phyloP scores from a whole-genome alignment of 768 basidiomycete species.

The Infundibulicybe gibba region DNA sequence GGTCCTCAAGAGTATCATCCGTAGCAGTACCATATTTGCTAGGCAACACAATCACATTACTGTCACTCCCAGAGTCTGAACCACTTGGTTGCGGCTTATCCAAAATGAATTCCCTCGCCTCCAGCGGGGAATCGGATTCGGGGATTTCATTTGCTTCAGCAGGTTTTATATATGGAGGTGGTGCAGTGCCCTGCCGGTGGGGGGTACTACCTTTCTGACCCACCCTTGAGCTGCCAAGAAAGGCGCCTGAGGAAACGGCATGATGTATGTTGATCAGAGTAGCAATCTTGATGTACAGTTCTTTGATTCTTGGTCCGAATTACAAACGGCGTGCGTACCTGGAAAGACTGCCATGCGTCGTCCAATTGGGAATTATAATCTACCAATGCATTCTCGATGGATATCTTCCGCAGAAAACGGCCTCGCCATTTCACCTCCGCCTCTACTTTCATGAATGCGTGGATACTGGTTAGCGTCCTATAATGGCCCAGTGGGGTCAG shows the following conservation, averaged over 20 bases:
- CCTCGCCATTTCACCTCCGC: slow-evolving; percentile 36
- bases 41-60: neutral
- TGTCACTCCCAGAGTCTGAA: too few species aligned
- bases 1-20: slow-evolving; percentile 19
- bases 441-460: slow-evolving; percentile 33
- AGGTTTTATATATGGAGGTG: too few species aligned
- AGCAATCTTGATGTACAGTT: slow-evolving; percentile 29
- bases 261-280: slow-evolving; percentile 46
- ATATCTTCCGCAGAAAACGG: slow-evolving; percentile 33
- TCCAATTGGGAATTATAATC: slow-evolving; percentile 30
- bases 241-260: slow-evolving; percentile 15
- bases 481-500: neutral
- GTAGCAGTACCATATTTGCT: slow-evolving; percentile 11
- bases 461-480: slow-evolving; percentile 35
- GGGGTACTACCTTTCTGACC: too few species aligned
- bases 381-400: slow-evolving; percentile 34
- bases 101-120: neutral
- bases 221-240: too few species aligned
- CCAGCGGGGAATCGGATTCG: slow-evolving; percentile 5
- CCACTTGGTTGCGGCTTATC: too few species aligned
- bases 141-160: neutral
- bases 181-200: too few species aligned
- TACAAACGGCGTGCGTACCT: slow-evolving; percentile 23
- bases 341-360: slow-evolving; percentile 44
- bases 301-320: neutral